A percentile compares a stretch with the other conserved stretches of the same genome.
phyloP scores from a whole-genome alignment of 208 protist genomes.

The Acanthamoeba castellanii region DNA sequence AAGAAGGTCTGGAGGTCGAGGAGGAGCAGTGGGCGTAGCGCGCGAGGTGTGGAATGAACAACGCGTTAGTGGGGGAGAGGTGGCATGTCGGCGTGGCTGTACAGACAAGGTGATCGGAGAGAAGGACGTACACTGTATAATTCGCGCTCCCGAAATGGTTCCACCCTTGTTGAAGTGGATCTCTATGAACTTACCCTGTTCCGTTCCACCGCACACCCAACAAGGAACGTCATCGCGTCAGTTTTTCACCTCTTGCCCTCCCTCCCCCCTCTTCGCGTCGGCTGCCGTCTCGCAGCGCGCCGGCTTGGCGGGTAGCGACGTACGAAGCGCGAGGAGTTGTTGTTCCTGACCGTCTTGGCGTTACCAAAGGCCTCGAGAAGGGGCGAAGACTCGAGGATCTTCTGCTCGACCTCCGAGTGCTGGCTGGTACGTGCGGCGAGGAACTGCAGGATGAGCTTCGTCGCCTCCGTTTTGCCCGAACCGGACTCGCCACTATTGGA shows the following conservation, averaged over 20 bases:
- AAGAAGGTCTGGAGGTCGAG: neutral
- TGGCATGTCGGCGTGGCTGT: neutral
- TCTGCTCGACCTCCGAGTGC: slow-evolving; percentile 81
- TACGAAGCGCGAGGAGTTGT: slow-evolving; percentile 90
- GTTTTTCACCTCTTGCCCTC: neutral
- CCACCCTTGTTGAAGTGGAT: slow-evolving; percentile 84
- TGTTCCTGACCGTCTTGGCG: slow-evolving; percentile 87
- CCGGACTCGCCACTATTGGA: slow-evolving; percentile 84
- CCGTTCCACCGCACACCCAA: no score
- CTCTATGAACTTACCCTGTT: slow-evolving; percentile 87
- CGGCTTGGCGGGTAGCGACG: neutral
- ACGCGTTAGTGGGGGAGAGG: neutral
- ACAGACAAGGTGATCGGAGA: neutral
- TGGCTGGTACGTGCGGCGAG: slow-evolving; percentile 78
- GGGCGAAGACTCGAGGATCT: slow-evolving; percentile 84
- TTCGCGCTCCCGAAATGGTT: slow-evolving; percentile 83
- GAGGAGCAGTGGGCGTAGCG: neutral
- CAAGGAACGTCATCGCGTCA: neutral
- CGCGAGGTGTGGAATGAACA: neutral
- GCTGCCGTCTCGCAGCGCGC: neutral
- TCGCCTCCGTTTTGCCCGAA: slow-evolving; percentile 90
- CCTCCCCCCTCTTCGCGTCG: no score
- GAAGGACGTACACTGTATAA: slow-evolving; percentile 82
- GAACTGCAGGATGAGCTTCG: slow-evolving; percentile 90
- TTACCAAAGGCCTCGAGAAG: slow-evolving; percentile 86